Percentiles rank a stretch among this genome's conserved stretches.
phyloP scores from a whole-genome alignment of 2,329 filamentous ascomycete genomes.

The Fusarium sacchari region DNA sequence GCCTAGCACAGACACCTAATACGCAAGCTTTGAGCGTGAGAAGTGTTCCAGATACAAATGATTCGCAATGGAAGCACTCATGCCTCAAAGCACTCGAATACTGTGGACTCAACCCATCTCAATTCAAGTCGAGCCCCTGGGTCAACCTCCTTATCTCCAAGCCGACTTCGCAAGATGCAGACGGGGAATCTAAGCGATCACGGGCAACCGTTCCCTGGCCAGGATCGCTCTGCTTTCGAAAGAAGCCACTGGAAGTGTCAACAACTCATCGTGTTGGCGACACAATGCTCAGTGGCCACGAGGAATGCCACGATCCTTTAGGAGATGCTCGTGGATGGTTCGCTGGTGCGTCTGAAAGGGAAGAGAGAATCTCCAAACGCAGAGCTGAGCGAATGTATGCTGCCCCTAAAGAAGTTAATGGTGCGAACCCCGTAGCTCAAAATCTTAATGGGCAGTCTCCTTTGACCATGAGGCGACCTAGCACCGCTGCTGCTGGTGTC shows the following conservation, averaged over 20 bases:
- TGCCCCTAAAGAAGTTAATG: conserved; percentile 55
- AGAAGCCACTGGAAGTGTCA: conserved; percentile 55
- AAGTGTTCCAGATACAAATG: conserved; percentile 53
- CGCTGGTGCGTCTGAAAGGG: conserved; percentile 55
- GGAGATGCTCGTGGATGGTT: conserved; percentile 62
- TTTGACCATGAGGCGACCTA: conserved; percentile 60
- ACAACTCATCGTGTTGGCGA: conserved; percentile 54
- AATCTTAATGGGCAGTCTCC: conserved; percentile 63
- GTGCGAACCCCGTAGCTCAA: conserved; percentile 54
- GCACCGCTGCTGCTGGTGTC: conserved; percentile 58
- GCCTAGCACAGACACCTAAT: conserved; percentile 62
- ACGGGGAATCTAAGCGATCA: conserved; percentile 54
- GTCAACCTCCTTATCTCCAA: conserved; percentile 61
- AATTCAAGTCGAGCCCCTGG: conserved; percentile 60
- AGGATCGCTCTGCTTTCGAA: conserved; percentile 63
- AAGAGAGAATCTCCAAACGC: conserved; percentile 58
- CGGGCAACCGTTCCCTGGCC: conserved; percentile 64
- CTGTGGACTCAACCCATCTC: conserved; percentile 58
- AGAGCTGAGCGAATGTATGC: conserved; percentile 61
- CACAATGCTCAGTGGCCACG: conserved; percentile 49
- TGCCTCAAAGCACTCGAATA: conserved; percentile 63
- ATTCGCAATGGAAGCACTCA: conserved; percentile 59
- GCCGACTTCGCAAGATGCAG: conserved; percentile 55
- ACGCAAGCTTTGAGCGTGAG: conserved; percentile 59
- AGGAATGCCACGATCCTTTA: conserved; percentile 61